Percentiles rank a stretch among this genome's conserved stretches.
Conservation (phyloP, 2,329 filamentous ascomycete genomes). For the Pseudonectria foliicola region DNA sequence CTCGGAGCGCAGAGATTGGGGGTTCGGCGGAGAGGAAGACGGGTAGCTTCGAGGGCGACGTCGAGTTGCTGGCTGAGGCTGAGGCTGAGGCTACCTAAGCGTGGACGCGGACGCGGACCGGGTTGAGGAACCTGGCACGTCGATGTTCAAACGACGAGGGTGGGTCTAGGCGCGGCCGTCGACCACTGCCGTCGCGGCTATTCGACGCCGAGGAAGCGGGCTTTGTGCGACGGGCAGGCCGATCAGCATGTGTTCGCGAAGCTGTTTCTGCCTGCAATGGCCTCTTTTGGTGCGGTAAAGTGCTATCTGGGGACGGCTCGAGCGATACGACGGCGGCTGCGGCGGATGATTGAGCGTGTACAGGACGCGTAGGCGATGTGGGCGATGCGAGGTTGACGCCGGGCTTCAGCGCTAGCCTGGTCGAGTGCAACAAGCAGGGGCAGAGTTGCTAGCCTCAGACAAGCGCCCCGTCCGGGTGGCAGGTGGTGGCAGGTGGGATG, state of each 20-base stretch:
- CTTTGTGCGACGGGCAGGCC: slow-evolving; percentile 10
- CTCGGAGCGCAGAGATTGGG: too few species aligned
- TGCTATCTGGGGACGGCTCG: too few species aligned
- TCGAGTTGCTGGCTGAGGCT: slow-evolving; percentile 8
- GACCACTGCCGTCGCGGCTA: slow-evolving; percentile 15
- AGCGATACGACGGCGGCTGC: too few species aligned
- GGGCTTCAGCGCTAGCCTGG: too few species aligned
- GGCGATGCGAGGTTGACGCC: too few species aligned
- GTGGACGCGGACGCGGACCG: slow-evolving; percentile 22
- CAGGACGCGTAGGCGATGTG: too few species aligned
- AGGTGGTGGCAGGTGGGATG: too few species aligned
- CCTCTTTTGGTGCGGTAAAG: too few species aligned
- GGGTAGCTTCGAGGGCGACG: slow-evolving; percentile 9
- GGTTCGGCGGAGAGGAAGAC: slow-evolving; percentile 4
- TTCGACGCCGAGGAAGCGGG: slow-evolving; percentile 13
- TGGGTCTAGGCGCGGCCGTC: slow-evolving; percentile 14
- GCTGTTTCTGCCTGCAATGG: too few species aligned
- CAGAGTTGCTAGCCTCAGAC: slow-evolving; percentile 10
- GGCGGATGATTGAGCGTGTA: too few species aligned
- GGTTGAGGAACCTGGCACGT: slow-evolving; percentile 12
- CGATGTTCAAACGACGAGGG: slow-evolving; percentile 17
- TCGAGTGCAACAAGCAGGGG: too few species aligned
- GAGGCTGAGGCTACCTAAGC: slow-evolving; percentile 17
- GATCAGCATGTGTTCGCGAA: slow-evolving; percentile 6
- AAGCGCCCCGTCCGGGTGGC: slow-evolving; percentile 6